These are phyloP conservation scores for Ascobolus immersus DNA, from an alignment of 495 filamentous ascomycete genomes.

Conservation along the genomic window DNA sequence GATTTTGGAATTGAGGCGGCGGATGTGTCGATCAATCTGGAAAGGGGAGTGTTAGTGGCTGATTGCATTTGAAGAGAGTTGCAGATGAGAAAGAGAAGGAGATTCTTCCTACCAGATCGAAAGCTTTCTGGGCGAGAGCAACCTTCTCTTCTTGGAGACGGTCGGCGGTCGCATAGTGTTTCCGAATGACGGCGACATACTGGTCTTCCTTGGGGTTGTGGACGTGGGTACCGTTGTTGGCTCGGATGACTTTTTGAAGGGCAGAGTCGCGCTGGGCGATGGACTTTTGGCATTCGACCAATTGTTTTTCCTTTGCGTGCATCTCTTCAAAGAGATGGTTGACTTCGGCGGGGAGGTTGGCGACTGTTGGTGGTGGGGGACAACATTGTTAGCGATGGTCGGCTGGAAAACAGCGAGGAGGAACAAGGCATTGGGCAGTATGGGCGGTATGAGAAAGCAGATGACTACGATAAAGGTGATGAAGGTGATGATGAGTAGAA, in stretches of 20 bases:
- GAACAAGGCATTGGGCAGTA: no score
- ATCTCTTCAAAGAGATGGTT: slow-evolving; percentile 87
- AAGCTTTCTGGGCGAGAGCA: slow-evolving; percentile 48
- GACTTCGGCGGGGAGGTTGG: slow-evolving; percentile 79
- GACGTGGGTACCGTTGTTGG: slow-evolving; percentile 40
- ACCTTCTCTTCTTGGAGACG: slow-evolving; percentile 73
- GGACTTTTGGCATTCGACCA: slow-evolving; percentile 43
- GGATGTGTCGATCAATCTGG: slow-evolving; percentile 62
- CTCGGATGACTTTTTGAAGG: slow-evolving; percentile 74
- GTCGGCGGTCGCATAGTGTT: slow-evolving; percentile 44
- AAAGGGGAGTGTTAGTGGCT: slow-evolving; percentile 2
- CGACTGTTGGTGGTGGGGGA: no score
- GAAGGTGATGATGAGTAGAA: no score
- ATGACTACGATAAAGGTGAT: no score
- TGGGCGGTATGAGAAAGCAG: no score
- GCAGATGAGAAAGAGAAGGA: no score
- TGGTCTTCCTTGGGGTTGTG: slow-evolving; percentile 65
- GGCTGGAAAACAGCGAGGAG: no score
- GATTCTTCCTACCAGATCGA: slow-evolving; percentile 26
- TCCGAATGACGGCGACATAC: slow-evolving; percentile 40
- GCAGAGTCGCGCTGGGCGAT: slow-evolving; percentile 56
- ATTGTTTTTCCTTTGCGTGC: slow-evolving; percentile 58
- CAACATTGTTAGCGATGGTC: no score
- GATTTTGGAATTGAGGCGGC: slow-evolving; percentile 64
- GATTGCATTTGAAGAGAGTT: no score